Base-by-base conservation (phyloP, 2,329 filamentous ascomycete genomes). In the Neofusicoccum sp. region DNA sequence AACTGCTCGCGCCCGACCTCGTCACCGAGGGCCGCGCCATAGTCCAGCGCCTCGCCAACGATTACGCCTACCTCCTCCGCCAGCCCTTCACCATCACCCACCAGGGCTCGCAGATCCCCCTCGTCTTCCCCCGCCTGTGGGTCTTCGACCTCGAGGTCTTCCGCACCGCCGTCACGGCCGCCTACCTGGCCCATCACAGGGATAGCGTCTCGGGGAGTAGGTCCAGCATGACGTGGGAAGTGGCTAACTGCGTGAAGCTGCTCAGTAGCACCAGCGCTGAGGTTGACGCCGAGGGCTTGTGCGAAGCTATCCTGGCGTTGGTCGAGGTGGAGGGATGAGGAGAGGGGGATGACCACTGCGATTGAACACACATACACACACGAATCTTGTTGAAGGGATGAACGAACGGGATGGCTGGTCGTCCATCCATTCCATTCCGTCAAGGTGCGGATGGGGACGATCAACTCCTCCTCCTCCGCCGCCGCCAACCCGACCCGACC, bases 241-340 rank as follows among this genome's bases (percentile, higher is more conserved):
- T 61, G 5, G 31, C 59, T 7, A 40, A 45, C 8, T 61, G 59
- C 51, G 30, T 61, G 33, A 61, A 61, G 16, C 26, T 61, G 49
- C 40, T 61, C 7, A 48, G 26, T 16, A 36, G 34, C n/a, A 61
- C 59, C 9, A 61, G 49, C 24, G 33, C 49, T 3, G 59, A 61
- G 41, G 59, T 61, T 3, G 51, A 61, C 12, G 36, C 59, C 1
- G 59, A 61, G 34, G 59, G 49, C 6, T n/a, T 61, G 6, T 56
- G 48, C 9, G 59, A 61, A 11, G 59, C 59, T 1, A 41, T 61
- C 11, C 2, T 61, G 20, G 41, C 59, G 3, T 33, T 61, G 4
- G 20, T 61, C 11, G 51, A 56, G 26, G 38, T 24, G 4, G 38
- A 40, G 9, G n/a, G 51, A 9, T 56, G 36, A 56, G 20, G 20